These are phyloP conservation scores for Amanita muscaria DNA, from an alignment of 768 basidiomycete genomes.

Conservation along the genomic window DNA sequence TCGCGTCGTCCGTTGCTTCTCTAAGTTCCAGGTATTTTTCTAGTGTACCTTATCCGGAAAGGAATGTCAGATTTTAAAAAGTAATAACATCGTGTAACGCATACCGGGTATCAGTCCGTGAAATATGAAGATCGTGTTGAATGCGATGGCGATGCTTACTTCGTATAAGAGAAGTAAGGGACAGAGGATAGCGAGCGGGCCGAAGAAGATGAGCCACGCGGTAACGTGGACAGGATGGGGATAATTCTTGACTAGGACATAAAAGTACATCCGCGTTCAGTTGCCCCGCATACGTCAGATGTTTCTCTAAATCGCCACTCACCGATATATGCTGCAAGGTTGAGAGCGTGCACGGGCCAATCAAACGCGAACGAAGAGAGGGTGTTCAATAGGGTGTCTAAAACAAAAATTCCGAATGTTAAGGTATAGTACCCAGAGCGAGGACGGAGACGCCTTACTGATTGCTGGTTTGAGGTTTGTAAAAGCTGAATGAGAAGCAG, in stretches of 20 bases:
- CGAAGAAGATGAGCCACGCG: slow-evolving; percentile 32
- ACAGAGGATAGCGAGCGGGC: slow-evolving; percentile 30
- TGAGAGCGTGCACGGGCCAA: slow-evolving; percentile 9
- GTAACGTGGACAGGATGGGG: slow-evolving; percentile 28
- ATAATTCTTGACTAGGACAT: slow-evolving; percentile 17
- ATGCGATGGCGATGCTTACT: slow-evolving; percentile 23
- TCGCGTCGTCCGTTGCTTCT: slow-evolving; percentile 25
- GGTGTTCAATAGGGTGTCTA: slow-evolving; percentile 1
- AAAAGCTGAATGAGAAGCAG: background rate
- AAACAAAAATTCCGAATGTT: background rate
- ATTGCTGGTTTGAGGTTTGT: background rate
- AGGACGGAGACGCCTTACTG: background rate
- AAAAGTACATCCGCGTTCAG: no score
- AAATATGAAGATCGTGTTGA: slow-evolving; percentile 24
- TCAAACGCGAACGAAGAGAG: background rate
- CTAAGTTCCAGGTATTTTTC: slow-evolving; percentile 24
- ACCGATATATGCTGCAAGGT: slow-evolving; percentile 12
- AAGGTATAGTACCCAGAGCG: no score
- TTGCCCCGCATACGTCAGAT: no score
- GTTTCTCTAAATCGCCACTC: no score
- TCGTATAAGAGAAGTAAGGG: slow-evolving; percentile 29
- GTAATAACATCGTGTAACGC: slow-evolving; percentile 2
- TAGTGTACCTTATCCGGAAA: slow-evolving; percentile 16
- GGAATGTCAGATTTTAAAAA: background rate
- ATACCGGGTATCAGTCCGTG: slow-evolving; percentile 29